A percentile compares a stretch with the other conserved stretches of the same genome.
Evolutionary conservation across 306 rosid genomes (phyloP).

Genomic region (Cyclanthera cordifolia): DNA sequence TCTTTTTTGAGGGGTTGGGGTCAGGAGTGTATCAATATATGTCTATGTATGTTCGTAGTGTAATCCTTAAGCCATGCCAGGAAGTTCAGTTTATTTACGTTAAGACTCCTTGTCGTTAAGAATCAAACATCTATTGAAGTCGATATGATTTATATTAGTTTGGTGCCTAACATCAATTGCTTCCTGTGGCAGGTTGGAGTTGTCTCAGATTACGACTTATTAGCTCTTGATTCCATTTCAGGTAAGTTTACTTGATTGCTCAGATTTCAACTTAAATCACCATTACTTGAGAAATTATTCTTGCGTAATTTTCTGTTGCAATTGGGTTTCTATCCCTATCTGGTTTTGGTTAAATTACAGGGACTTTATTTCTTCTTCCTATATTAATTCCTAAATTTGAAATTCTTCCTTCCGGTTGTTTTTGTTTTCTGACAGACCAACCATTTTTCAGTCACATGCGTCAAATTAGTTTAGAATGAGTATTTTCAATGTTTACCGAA

Average conservation of each 20-base stretch:
- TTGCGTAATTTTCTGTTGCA: not conserved
- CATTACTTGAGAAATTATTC: not conserved
- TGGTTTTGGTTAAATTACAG: not conserved
- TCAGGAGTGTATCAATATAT: not conserved
- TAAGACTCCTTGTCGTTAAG: not conserved
- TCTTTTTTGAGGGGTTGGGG: not conserved
- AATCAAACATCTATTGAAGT: not conserved
- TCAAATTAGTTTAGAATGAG: not conserved
- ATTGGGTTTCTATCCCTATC: not conserved
- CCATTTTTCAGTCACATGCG: not conserved
- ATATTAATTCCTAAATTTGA: not conserved
- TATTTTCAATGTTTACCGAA: not conserved
- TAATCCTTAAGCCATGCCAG: not conserved
- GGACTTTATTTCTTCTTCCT: not conserved
- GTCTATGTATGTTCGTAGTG: not conserved
- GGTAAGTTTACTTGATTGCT: constrained; percentile 29
- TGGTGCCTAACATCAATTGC: constrained; percentile 10
- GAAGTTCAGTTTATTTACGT: not conserved
- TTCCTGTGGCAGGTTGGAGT: constrained; percentile 68
- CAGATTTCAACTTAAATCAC: not conserved
- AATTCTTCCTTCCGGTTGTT: not conserved
- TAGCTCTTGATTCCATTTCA: constrained; percentile 93
- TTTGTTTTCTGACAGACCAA: not conserved
- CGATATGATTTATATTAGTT: constrained; percentile 15
- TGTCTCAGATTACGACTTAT: constrained; percentile 84